A percentile compares a stretch with the other conserved stretches of the same genome.
phyloP scores from a whole-genome alignment of 2,329 filamentous ascomycete species.

The Fusarium nisikadoi region DNA sequence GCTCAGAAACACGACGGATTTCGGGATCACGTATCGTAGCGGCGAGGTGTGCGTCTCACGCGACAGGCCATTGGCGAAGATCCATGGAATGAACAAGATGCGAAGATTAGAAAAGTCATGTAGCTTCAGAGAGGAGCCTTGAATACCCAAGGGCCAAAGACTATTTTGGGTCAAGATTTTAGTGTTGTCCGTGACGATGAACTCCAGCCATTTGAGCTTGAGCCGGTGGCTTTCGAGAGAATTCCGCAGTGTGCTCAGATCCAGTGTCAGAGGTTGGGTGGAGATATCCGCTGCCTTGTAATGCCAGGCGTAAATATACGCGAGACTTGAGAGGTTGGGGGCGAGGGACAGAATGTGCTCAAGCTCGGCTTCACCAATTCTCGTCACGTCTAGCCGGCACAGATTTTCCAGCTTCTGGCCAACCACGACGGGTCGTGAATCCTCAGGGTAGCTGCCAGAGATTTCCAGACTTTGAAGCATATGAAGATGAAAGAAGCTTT shows the following conservation, averaged over 20 bases:
- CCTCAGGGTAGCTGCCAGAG: neutral
- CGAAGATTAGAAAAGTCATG: neutral
- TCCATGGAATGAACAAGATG: rapidly evolving
- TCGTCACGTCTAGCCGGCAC: rapidly evolving
- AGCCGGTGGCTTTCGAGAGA: neutral
- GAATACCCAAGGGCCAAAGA: neutral
- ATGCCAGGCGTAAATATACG: neutral
- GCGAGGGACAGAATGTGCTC: neutral
- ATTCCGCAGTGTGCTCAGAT: neutral
- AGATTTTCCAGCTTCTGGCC: neutral
- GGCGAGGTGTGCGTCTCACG: neutral
- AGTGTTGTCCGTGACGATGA: neutral
- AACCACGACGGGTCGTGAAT: rapidly evolving
- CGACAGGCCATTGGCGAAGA: neutral
- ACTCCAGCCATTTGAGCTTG: neutral
- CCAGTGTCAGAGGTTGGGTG: neutral
- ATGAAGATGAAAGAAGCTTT: neutral
- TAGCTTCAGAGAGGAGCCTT: neutral
- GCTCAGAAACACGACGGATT: neutral
- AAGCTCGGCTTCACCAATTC: neutral
- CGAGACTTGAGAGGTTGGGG: neutral
- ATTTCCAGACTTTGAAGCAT: neutral
- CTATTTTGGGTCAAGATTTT: neutral
- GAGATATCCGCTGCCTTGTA: rapidly evolving
- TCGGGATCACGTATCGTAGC: neutral